phyloP scores from a whole-genome alignment of 176 grass and related monocot species.

The Bolboschoenus planiculmis region DNA sequence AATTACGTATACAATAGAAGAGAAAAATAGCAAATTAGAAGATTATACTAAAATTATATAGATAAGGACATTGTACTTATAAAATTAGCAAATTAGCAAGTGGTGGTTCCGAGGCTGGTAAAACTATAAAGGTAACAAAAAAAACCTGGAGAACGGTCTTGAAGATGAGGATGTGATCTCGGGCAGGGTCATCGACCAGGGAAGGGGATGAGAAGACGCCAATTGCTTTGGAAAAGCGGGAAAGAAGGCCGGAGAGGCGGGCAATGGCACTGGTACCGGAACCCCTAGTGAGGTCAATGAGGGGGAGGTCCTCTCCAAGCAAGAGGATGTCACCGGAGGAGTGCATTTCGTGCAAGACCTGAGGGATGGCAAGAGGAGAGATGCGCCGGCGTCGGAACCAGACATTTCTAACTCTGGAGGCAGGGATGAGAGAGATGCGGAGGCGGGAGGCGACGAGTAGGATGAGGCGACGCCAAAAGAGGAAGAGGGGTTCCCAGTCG shows the following conservation, averaged over 20 bases:
- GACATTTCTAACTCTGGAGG: background rate
- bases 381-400: background rate
- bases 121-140: too few relatives aligned
- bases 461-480: conserved; percentile 19
- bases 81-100: background rate
- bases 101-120: background rate
- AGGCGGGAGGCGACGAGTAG: background rate
- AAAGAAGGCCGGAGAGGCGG: background rate
- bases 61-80: too few relatives aligned
- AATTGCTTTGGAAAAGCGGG: background rate
- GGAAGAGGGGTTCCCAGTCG: conserved; percentile 16
- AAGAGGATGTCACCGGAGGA: background rate
- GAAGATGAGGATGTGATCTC: background rate
- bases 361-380: background rate
- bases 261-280: background rate
- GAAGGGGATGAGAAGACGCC: background rate
- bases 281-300: background rate
- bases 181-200: background rate
- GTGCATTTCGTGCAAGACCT: background rate
- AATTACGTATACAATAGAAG: background rate
- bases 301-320: background rate
- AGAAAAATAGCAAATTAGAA: background rate
- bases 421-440: background rate
- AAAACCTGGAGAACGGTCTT: background rate
- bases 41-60: background rate